Evolutionary conservation across 164 flowering plant genomes (phyloP), one percentile per base, ranked within the genome.

Genomic region (Macadamia tetraphylla): DNA sequence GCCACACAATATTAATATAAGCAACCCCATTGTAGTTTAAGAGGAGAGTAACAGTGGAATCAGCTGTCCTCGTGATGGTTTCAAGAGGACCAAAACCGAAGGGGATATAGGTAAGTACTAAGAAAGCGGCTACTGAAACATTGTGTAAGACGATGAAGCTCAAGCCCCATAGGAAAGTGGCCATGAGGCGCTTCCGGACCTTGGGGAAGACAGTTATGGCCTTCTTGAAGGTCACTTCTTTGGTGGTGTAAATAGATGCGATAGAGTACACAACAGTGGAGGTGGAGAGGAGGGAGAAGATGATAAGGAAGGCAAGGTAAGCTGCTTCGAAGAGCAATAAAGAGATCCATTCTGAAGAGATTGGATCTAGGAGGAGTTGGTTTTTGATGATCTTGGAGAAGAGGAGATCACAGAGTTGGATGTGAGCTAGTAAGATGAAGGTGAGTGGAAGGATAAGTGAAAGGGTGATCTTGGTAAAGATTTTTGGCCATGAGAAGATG

Each of bases 201-300:
- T 73, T 79, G 7, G 87, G 87, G 58, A 81, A 81, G 13, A 81
- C 85, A 62, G 66, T 67, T 70, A 83, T 63, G 60, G 80, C 70
- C 59, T 69, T 77, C 10, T 10, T 15, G 75, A 75, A 79, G 18
- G 75, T 57, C 23, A 81, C 60, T 1, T 78, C 74, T 13, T 72
- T 71, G 53, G 65, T 74, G 15, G 83, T 76, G 70, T 83, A 80
- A 46, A 83, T 60, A 57, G 68, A 70, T 3, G 87, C 87, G 63
- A 80, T 51, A 69, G 84, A 76, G 81, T 81, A 81, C 14, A 81
- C 87, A 0, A 79, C 72, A 11, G 82, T 82, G 1, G 86, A 67
- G n/a, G 86, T 83, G 31, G 84, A 83, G 32, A 78, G 77, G 67
- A 84, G 85, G 51, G 83, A 75, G 72, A 84, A 67, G 63, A 71